Evolutionary conservation across 2,329 filamentous ascomycete genomes (phyloP).

Genomic region (Colletotrichum shisoi): DNA sequence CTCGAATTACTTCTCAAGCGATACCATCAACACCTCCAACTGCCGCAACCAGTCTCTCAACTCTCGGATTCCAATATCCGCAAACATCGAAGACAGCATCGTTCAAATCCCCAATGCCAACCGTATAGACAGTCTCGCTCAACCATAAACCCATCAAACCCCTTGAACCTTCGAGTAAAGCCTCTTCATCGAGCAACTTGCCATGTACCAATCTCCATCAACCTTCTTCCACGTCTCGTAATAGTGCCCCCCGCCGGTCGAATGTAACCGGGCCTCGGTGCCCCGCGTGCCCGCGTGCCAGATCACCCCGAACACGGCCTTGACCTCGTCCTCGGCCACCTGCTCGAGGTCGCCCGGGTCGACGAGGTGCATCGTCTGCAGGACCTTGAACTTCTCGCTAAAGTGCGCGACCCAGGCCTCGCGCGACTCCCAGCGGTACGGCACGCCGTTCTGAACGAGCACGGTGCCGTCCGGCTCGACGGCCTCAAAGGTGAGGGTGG

Average conservation of each 20-base stretch:
- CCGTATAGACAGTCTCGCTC: background rate
- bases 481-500: slow-evolving; percentile 29
- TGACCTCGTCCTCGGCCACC: slow-evolving; percentile 36
- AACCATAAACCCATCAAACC: background rate
- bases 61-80: background rate
- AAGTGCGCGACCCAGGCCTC: slow-evolving; percentile 29
- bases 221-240: slow-evolving; percentile 34
- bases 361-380: slow-evolving; percentile 28
- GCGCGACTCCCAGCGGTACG: slow-evolving; percentile 18
- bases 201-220: slow-evolving; percentile 35
- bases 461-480: slow-evolving; percentile 11
- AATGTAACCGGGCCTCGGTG: slow-evolving; percentile 1
- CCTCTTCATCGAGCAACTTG: slow-evolving; percentile 32
- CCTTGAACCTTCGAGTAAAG: slow-evolving; percentile 27
- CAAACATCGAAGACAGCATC: slow-evolving; percentile 1
- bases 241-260: slow-evolving; percentile 34
- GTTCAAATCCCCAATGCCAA: background rate
- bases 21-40: background rate
- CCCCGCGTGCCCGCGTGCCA: slow-evolving; percentile 28
- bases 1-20: background rate
- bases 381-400: background rate
- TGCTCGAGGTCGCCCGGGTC: slow-evolving; percentile 27
- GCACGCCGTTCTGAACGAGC: slow-evolving; percentile 6
- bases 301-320: slow-evolving; percentile 26
- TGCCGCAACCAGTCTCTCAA: background rate